Evolutionary conservation across 2,329 filamentous ascomycete genomes (phyloP), one percentile per base, ranked within the genome.

Genomic region (Pseudogymnoascus sp.): DNA sequence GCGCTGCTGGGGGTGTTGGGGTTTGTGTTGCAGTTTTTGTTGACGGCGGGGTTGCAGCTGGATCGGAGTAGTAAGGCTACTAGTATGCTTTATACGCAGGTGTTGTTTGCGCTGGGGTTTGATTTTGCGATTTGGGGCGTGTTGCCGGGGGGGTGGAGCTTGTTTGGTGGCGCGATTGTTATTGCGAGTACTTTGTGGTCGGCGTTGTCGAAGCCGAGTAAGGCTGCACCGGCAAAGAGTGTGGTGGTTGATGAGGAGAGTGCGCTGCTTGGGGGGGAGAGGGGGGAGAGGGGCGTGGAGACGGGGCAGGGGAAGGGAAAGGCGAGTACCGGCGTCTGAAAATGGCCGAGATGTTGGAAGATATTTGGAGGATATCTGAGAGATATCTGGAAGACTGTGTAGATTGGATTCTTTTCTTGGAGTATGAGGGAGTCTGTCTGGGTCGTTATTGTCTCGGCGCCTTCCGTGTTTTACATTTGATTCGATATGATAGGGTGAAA

Each of bases 11-110:
- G 90, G 0, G 71, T 85, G 0, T 86, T 87, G 66, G 93, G 93
- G 0, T 95, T 96, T 71, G 74, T 88, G 13, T 87, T 95, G 82
- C 93, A 96, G 81, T 92, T 93, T 68, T 79, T 96, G n/a, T 78
- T 96, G 28, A 96, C 93, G 0, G 83, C 86, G 0, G 92, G 91
- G 0, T 76, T 97, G 61, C 78, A 81, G 44, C 57, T 71, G n/a
- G 72, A 74, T 57, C 69, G 64, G 38, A 72, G 68, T 17, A 71
- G 67, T 33, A 70, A 70, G 9, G 78, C 77, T 0, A 81, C 83
- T 4, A 86, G 84, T 4, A 88, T 89, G 85, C 76, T 87, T 1
- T 90, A 90, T 70, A 85, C 82, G 36, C 86, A 88, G 72, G 86
- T 90, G 81, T 73, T 90, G 2, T 90, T 89, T 73, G 87, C 87